Conservation (phyloP, 495 filamentous ascomycete species). For the Copromyces sp. region DNA sequence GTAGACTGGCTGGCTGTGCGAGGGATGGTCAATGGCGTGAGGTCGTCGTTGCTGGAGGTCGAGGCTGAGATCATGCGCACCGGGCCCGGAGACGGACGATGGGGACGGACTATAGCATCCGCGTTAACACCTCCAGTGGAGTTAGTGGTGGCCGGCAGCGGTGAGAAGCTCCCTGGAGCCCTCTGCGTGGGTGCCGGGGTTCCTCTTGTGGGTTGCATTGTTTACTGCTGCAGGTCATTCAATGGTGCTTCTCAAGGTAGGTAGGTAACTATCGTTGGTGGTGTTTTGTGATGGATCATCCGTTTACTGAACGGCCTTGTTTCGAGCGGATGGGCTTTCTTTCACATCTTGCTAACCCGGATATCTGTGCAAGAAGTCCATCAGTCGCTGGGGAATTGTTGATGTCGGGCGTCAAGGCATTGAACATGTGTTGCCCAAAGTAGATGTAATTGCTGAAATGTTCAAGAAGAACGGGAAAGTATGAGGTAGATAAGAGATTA, state of each 20-base stretch:
- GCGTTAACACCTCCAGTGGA: background rate
- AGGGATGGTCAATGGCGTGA: background rate
- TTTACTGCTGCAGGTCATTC: constrained; percentile 4
- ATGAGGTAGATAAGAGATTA: background rate
- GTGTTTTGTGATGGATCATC: background rate
- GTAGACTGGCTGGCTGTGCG: background rate
- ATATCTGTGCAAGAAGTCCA: background rate
- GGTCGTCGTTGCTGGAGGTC: background rate
- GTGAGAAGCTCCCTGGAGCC: constrained; percentile 47
- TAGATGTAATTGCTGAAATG: background rate
- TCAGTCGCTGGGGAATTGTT: background rate
- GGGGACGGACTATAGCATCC: background rate
- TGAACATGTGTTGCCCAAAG: background rate
- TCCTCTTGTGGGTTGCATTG: constrained; percentile 38
- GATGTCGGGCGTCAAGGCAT: background rate
- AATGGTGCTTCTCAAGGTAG: background rate
- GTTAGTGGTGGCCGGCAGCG: constrained; percentile 25
- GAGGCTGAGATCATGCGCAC: background rate
- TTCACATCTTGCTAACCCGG: background rate
- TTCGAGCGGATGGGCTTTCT: background rate
- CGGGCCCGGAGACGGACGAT: background rate
- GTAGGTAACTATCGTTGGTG: background rate
- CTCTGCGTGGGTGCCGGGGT: constrained; percentile 25
- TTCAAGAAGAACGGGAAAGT: background rate
- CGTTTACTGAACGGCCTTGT: background rate